Base-by-base conservation (phyloP, 129 eudicot genomes). In the Artemisia annua region DNA sequence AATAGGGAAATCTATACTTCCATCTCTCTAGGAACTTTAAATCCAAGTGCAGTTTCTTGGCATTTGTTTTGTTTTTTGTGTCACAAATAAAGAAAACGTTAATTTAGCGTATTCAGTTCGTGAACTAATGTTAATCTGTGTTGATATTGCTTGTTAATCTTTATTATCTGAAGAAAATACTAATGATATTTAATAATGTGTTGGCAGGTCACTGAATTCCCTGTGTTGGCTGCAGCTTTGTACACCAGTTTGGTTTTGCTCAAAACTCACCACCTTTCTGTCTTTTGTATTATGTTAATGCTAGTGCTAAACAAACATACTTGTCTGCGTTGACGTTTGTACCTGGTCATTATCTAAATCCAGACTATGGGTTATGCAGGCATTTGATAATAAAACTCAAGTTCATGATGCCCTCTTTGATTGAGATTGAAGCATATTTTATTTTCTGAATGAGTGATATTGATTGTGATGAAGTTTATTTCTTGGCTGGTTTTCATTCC, bases 271-370 rank as follows among this genome's bases (percentile, higher is more conserved):
- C 11, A 8, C 46, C 46, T 7, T 39, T 39, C 2, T 30, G 11
- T 44, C 30, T 65, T 65, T 44, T 65, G 53, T 66, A 43, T 66
- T 18, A 14, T 67, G 58, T 67, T 66, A 35, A 16, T 66, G 56
- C 71, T 66, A 39, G 46, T 39, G 46, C 10, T 7, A 39, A 39
- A 39, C 46, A 39, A 11, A 39, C 46, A 39, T 39, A 39, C 46
- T 39, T 39, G 46, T 39, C 46, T 39, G 46, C 46, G 22, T 63
- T 43, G 24, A 43, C 53, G 18, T 17, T 43, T 12, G 70, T 17
- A 65, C 52, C 53, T 64, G n/a, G 69, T 43, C 51, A 11, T 44
- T 35, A 35, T 64, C 53, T 9, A 26, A 13, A 64, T 64, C 69
- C 30, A 17, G 46, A 65, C 28, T 8, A 43, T 65, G 16, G 70